Evolutionary conservation across 1,284 basidiomycete species (phyloP), one percentile per base, ranked within the genome.

Genomic region (Apiotrichum gamsii): DNA sequence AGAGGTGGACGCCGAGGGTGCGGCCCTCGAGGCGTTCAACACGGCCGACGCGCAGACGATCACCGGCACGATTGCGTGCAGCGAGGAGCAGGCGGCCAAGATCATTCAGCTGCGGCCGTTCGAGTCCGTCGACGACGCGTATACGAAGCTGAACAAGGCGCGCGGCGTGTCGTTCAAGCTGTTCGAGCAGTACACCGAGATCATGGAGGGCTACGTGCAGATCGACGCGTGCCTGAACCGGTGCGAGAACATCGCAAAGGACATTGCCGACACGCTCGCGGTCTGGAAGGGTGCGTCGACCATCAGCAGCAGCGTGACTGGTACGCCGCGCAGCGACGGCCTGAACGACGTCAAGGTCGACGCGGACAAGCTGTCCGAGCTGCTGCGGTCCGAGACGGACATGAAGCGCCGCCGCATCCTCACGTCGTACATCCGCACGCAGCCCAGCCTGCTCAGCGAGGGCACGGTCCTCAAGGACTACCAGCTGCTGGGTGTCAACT

Each of bases 401-500:
- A 37, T 55, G 52, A 52, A 53, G 34, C 57, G 54, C 49, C 42
- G 56, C 40, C 69, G 67, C 51, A 73, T 75, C 15, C 63, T 77
- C 45, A 57, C 62, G 38, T 60, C 58, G 40, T 80, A 77, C 60
- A 78, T 97, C 58, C 77, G 81, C 33, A 73, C 74, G 30, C 91
- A 96, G 62, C 94, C 95, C 1, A 72, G 77, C 8, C 69, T 81
- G 31, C 74, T 98, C 13, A 78, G 82, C 30, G 73, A 82, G 21
- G 80, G 77, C 38, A 82, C 95, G 52, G 78, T 77, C 59, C 76
- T 99, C 59, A 98, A 98, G 75, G 90, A 95, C 61, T 99, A 98
- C 70, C 94, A 98, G 72, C 76, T 97, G 49, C 78, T 95, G 45
- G 95, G 95, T n/a, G 80, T 98, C 52, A 98, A 96, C 67, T 99